Evolutionary conservation across 306 rosid species (phyloP), one percentile per base, ranked within the genome.

Genomic region (Heteromeles arbutifolia): DNA sequence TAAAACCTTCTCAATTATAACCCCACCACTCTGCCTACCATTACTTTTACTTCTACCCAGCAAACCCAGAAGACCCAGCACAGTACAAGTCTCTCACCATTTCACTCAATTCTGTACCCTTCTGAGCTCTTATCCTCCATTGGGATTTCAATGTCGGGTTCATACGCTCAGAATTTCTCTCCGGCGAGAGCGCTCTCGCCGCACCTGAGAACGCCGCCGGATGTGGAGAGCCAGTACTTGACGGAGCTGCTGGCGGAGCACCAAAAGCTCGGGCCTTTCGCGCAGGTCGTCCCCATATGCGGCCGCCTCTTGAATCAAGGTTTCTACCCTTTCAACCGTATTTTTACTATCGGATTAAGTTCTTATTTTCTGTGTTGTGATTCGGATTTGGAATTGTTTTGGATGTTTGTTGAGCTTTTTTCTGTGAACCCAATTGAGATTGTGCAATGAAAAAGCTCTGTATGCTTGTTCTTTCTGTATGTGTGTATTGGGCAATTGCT

Each of bases 221-320:
- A 93, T 58, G 92, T 88, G 64, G 98, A 93, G 74, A 90, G 98
- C 84, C 98, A 88, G 88, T 93, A 93, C 89, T 79, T 93, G 83
- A 80, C 91, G 50, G 98, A 93, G 90, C 87, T 93, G 83, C 74
- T 93, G 66, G 97, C 93, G 4, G 98, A 93, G 72, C 96, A 91
- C 79, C 98, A 93, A 75, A 93, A 93, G 93, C 93, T 93, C 65
- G 96, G 93, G 62, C 98, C 98, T 71, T 93, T 93, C 84, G 67
- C 89, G 84, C 97, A 91, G 81, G 92, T 90, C 41, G 92, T 93
- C 67, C 98, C 98, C 61, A 93, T 88, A 80, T 91, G 97, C 67
- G 89, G 91, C 79, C 93, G 98, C 5, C 91, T 93, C 77, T 81
- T 93, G 82, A 93, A 93, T 91, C 98, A 93, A 91, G 98, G 98